These are phyloP conservation scores for Wickerhamiella galacta DNA, from an alignment of 805 yeast species.

Conservation along the genomic window DNA sequence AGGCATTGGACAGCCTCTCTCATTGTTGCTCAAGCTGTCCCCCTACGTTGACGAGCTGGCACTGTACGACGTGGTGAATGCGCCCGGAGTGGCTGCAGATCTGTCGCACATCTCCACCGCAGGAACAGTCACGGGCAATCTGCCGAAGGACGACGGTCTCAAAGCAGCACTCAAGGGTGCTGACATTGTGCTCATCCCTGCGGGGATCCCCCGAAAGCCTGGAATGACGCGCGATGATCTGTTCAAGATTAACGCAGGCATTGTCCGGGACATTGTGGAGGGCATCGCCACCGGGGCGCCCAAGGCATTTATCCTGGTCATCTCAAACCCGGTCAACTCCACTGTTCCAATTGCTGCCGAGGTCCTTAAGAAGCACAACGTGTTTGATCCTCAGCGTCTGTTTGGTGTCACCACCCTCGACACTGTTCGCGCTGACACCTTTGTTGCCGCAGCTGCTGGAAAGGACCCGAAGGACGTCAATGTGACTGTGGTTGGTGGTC, in stretches of 20 bases:
- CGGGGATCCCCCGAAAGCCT: slow-evolving; percentile 87
- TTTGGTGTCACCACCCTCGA: slow-evolving; percentile 87
- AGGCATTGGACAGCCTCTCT: slow-evolving; percentile 87
- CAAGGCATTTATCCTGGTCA: slow-evolving; percentile 59
- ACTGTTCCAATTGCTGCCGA: slow-evolving; percentile 82
- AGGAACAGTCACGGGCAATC: slow-evolving; percentile 39
- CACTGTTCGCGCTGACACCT: slow-evolving; percentile 73
- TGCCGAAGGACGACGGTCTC: slow-evolving; percentile 40
- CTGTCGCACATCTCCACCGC: slow-evolving; percentile 66
- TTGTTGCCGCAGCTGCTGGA: slow-evolving; percentile 40
- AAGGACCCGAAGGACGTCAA: slow-evolving; percentile 30
- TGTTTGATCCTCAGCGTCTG: slow-evolving; percentile 52
- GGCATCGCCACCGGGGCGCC: slow-evolving; percentile 61
- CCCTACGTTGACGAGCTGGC: slow-evolving; percentile 49
- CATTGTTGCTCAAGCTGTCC: slow-evolving; percentile 59
- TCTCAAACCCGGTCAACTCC: slow-evolving; percentile 88
- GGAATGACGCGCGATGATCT: slow-evolving; percentile 89
- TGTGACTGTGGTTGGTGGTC: slow-evolving; percentile 81
- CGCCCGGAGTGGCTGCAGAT: slow-evolving; percentile 81
- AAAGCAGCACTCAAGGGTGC: slow-evolving; percentile 57
- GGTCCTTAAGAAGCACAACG: slow-evolving; percentile 49
- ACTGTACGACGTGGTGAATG: slow-evolving; percentile 68
- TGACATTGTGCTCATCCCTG: slow-evolving; percentile 79
- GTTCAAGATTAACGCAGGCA: slow-evolving; percentile 69
- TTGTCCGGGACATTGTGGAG: slow-evolving; percentile 54